Conservation (phyloP, 352 stramenopile genomes). For the Phytophthora cajani region DNA sequence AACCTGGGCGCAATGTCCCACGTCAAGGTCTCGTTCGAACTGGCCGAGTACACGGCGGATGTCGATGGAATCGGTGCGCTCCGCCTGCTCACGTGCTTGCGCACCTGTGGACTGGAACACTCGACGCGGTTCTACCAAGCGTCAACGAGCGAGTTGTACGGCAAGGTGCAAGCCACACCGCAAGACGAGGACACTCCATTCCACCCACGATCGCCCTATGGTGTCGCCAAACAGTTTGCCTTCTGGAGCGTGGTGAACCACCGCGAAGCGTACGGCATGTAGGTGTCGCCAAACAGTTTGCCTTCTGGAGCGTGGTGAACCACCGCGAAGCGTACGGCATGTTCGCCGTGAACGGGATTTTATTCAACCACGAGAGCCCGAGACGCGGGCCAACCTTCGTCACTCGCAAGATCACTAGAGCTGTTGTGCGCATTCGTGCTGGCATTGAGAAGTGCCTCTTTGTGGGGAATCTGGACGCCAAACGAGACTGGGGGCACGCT, state of each 20-base stretch:
- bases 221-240: slow-evolving; percentile 98
- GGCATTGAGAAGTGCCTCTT: slow-evolving; percentile 96
- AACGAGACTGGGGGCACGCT: slow-evolving; percentile 99
- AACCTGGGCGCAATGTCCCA: slow-evolving; percentile 99
- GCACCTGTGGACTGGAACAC: slow-evolving; percentile 87
- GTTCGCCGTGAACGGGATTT: slow-evolving; percentile 97
- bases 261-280: slow-evolving; percentile 96
- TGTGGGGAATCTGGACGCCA: slow-evolving; percentile 97
- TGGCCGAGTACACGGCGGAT: slow-evolving; percentile 99
- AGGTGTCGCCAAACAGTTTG: slow-evolving; percentile 98
- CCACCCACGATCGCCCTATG: slow-evolving; percentile 98
- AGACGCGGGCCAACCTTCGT: slow-evolving; percentile 98
- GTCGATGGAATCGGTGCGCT: slow-evolving; percentile 96
- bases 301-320: slow-evolving; percentile 99
- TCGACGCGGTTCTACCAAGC: slow-evolving; percentile 95
- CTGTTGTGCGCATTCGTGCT: slow-evolving; percentile 93
- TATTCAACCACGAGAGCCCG: slow-evolving; percentile 99
- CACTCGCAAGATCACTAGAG: slow-evolving; percentile 98
- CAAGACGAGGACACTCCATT: slow-evolving; percentile 98
- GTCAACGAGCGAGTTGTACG: slow-evolving; percentile 98
- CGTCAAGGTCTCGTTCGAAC: slow-evolving; percentile 99
- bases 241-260: slow-evolving; percentile 99
- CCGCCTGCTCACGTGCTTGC: slow-evolving; percentile 97
- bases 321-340: slow-evolving; percentile 98
- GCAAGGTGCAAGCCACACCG: slow-evolving; percentile 96